phyloP scores from a whole-genome alignment of 2,329 filamentous ascomycete genomes.

The Fusarium pilosicola region DNA sequence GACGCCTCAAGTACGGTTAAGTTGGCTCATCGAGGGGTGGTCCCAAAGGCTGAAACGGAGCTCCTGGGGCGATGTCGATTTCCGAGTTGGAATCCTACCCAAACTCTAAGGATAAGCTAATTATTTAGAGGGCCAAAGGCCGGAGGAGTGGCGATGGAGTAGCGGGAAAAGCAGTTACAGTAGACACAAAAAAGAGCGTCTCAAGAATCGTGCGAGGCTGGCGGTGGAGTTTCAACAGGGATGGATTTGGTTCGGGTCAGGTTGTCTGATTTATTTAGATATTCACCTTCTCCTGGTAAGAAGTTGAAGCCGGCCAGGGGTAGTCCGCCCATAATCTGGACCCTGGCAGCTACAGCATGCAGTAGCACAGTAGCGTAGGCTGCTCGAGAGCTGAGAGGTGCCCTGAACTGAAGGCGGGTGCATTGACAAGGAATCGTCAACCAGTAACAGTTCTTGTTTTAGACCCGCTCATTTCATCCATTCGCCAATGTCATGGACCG shows the following conservation, averaged over 20 bases:
- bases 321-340: constrained; percentile 26
- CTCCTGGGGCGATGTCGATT: constrained; percentile 26
- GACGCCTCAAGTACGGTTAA: constrained; percentile 23
- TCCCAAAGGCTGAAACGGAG: constrained; percentile 39
- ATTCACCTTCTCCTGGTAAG: constrained; percentile 19
- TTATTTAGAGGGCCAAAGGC: constrained; percentile 6
- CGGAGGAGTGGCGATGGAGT: constrained; percentile 1
- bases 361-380: constrained; percentile 15
- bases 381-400: constrained; percentile 27
- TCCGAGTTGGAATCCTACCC: constrained; percentile 31
- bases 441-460: constrained; percentile 14
- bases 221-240: constrained; percentile 35
- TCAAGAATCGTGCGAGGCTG: constrained; percentile 32
- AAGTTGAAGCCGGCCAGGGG: constrained; percentile 40
- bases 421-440: constrained; percentile 17
- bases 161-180: constrained; percentile 4
- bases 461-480: constrained; percentile 31
- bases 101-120: constrained; percentile 32
- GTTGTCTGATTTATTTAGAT: constrained; percentile 36
- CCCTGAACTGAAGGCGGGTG: constrained; percentile 30
- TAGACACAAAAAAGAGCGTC: constrained; percentile 23
- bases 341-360: constrained; percentile 26
- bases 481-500: constrained; percentile 17
- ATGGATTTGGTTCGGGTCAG: constrained; percentile 4
- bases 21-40: constrained; percentile 37